Evolutionary conservation across 805 yeast species (phyloP).

Genomic region (Starmera quercuum): DNA sequence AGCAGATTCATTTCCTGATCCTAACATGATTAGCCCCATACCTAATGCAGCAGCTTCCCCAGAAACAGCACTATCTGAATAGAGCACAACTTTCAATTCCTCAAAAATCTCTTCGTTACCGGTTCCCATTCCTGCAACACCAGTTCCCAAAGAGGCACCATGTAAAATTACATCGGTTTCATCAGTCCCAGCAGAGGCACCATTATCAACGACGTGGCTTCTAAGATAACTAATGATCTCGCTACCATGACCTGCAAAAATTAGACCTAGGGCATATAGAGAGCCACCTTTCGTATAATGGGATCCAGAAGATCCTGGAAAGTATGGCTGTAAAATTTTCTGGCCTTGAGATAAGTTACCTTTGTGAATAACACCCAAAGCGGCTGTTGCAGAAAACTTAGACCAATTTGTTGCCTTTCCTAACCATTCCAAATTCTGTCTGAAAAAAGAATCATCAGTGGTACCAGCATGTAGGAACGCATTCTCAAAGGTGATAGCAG

Average conservation of each 20-base stretch:
- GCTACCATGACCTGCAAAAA: conserved; percentile 93
- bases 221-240: conserved; percentile 77
- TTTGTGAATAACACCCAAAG: conserved; percentile 92
- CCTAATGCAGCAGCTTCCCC: conserved; percentile 96
- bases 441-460: conserved; percentile 86
- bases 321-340: conserved; percentile 78
- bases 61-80: conserved; percentile 85
- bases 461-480: conserved; percentile 96
- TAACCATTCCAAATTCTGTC: conserved; percentile 89
- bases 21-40: conserved; percentile 94
- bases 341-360: conserved; percentile 92
- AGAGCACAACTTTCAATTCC: conserved; percentile 74
- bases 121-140: conserved; percentile 95
- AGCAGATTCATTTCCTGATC: conserved; percentile 69
- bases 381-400: conserved; percentile 95
- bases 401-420: conserved; percentile 99
- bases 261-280: conserved; percentile 83
- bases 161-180: conserved; percentile 81
- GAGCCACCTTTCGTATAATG: conserved; percentile 95
- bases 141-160: conserved; percentile 93
- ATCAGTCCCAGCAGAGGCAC: conserved; percentile 52
- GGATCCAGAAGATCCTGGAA: conserved; percentile 75
- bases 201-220: conserved; percentile 58
- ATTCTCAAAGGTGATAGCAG: conserved; percentile 90
- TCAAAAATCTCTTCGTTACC: conserved; percentile 69